Evolutionary conservation across 2,329 filamentous ascomycete genomes (phyloP), one percentile per base, ranked within the genome.

Genomic region (Magnaporthiopsis incrustans): DNA sequence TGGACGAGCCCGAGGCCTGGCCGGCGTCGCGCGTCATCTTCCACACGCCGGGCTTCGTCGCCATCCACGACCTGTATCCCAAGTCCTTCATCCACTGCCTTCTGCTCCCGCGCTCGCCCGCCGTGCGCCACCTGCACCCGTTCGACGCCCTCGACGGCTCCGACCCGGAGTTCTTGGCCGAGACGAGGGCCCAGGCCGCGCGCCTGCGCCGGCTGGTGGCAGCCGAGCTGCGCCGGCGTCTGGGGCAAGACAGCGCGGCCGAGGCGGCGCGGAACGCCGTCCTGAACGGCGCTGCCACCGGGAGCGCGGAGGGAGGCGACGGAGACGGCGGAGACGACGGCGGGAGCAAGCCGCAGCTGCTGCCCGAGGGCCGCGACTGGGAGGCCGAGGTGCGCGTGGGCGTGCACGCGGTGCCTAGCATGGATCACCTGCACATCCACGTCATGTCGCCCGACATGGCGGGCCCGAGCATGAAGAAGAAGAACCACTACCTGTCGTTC

Each of bases 401-500:
- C 18, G 84, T 97, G 10, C 95, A 99, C 77, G 89, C 91, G 3
- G 86, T 89, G 69, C 95, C 95, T 3, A 93, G 89, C 64, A 98
- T 99, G 95, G 88, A 85, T 67, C 92, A 98, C 74, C 73, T 98
- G 64, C 95, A 99, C 76, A 81, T 98, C 4, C 95, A 99, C 75
- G 86, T 98, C 35, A 77, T 98, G 65, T 91, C 90, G 56, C 80
- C 85, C 25, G 95, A 99, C 73, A 89, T 91, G 81, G 82, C 86
- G 70, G 92, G 89, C 53, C 82, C 84, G 14, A 82, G 82, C 59
- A 69, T 97, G 75, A 91, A 88, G 77, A 87, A 94, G 72, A 82
- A 87, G 67, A 94, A 92, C 74, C 95, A 98, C 77, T 98, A 97
- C 77, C 91, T 95, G 72, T 95, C 90, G 67, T 98, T 98, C 76